Percentiles rank a stretch among this genome's conserved stretches.
phyloP scores from a whole-genome alignment of 179 eudicot genomes.

The Pouteria campechiana region DNA sequence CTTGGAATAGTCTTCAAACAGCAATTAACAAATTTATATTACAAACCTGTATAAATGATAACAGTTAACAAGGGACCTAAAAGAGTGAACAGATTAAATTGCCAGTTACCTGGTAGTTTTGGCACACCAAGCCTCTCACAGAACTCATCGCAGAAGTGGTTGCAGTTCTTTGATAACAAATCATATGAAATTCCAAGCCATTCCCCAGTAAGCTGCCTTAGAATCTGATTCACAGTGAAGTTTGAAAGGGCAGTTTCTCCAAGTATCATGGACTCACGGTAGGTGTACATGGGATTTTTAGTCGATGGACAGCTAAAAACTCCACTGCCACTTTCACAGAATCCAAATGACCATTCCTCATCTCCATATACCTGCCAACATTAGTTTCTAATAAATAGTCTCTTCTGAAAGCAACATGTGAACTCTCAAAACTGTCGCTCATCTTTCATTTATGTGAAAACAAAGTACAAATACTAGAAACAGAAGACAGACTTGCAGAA shows the following conservation, averaged over 20 bases:
- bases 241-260: conserved; percentile 51
- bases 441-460: too few relatives aligned
- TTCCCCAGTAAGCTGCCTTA: conserved; percentile 82
- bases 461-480: too few relatives aligned
- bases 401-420: too few relatives aligned
- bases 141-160: conserved; percentile 88
- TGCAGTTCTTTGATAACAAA: conserved; percentile 76
- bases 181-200: conserved; percentile 92
- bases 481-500: too few relatives aligned
- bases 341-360: conserved; percentile 98
- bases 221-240: conserved; percentile 54
- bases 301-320: conserved; percentile 81
- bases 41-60: too few relatives aligned
- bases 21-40: too few relatives aligned
- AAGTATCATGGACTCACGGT: conserved; percentile 71
- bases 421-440: too few relatives aligned
- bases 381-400: too few relatives aligned
- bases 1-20: too few relatives aligned
- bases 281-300: conserved; percentile 91
- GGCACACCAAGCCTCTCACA: conserved; percentile 83
- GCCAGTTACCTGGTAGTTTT: conserved; percentile 71
- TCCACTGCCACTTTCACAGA: conserved; percentile 82
- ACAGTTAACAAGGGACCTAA: too few relatives aligned
- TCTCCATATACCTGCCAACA: conserved; percentile 70
- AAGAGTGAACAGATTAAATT: not conserved